A percentile compares a stretch with the other conserved stretches of the same genome.
Conservation (phyloP, 2,329 filamentous ascomycete species). For the Phymatotrichopsis omnivora region DNA sequence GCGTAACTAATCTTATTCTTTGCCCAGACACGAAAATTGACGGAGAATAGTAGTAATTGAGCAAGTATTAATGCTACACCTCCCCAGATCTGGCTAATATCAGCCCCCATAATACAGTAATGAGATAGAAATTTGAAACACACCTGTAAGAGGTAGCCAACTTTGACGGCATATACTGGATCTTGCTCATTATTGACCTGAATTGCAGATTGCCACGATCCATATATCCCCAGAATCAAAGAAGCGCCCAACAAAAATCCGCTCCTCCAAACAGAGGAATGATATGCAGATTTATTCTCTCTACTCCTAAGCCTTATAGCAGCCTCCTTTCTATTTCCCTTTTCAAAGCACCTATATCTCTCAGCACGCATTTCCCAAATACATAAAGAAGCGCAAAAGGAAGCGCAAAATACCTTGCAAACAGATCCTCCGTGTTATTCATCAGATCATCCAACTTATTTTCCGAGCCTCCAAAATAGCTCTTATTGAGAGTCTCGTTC, state of each 20-base stretch:
- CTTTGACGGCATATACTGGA: conserved; percentile 32
- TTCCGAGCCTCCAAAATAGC: conserved; percentile 87
- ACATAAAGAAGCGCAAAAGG: too few relatives aligned
- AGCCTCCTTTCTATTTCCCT: conserved; percentile 84
- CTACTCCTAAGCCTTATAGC: conserved; percentile 68
- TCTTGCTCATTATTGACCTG: conserved; percentile 9
- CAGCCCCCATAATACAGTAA: not conserved
- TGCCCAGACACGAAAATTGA: conserved; percentile 77
- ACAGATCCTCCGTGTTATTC: conserved; percentile 74
- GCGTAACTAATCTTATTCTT: conserved; percentile 84
- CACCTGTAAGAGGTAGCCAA: conserved; percentile 35
- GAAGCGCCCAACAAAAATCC: conserved; percentile 51
- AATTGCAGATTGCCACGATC: conserved; percentile 16
- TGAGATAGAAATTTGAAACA: not conserved
- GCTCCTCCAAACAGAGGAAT: conserved; percentile 49
- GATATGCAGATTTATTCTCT: conserved; percentile 47
- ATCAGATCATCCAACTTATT: conserved; percentile 74
- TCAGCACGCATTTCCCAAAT: not conserved
- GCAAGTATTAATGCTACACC: conserved; percentile 81
- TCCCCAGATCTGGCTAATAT: conserved; percentile 77
- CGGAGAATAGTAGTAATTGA: conserved; percentile 71
- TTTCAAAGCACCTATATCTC: conserved; percentile 54
- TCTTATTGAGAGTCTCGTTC: conserved; percentile 79
- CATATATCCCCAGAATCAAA: conserved; percentile 20
- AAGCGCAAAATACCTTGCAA: conserved; percentile 58